Percentiles rank a stretch among this genome's conserved stretches.
Conservation (phyloP, 345 rosid species). For the Boechera retrofracta region DNA sequence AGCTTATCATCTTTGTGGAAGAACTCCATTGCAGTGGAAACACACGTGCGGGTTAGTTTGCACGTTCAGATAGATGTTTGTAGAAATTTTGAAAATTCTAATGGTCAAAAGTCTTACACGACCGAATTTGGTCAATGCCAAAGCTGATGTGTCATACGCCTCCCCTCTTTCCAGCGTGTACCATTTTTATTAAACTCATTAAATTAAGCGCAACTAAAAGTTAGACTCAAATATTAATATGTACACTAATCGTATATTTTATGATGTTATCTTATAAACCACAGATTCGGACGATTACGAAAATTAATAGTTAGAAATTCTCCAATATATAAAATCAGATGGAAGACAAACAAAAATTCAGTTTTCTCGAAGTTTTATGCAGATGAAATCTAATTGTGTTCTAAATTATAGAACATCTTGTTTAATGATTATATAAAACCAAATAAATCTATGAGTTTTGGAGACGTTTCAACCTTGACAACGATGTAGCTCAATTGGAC, state of each 20-base stretch:
- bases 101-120: slow-evolving; percentile 39
- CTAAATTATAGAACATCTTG: background rate
- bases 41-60: slow-evolving; percentile 27
- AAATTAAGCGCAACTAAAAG: background rate
- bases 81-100: slow-evolving; percentile 16
- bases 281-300: background rate
- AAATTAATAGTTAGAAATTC: background rate
- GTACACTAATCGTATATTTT: background rate
- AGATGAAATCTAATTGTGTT: background rate
- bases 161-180: background rate
- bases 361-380: background rate
- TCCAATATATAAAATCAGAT: background rate
- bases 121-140: slow-evolving; percentile 37
- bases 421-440: background rate
- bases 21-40: slow-evolving; percentile 1
- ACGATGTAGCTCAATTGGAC: background rate
- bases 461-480: background rate
- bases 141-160: slow-evolving; percentile 35
- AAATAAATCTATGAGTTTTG: background rate
- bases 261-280: background rate
- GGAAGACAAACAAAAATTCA: background rate
- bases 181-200: background rate
- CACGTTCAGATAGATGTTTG: background rate
- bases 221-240: background rate
- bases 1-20: background rate